Evolutionary conservation across 345 rosid species (phyloP).

Genomic region (Eucalyptus regnans): DNA sequence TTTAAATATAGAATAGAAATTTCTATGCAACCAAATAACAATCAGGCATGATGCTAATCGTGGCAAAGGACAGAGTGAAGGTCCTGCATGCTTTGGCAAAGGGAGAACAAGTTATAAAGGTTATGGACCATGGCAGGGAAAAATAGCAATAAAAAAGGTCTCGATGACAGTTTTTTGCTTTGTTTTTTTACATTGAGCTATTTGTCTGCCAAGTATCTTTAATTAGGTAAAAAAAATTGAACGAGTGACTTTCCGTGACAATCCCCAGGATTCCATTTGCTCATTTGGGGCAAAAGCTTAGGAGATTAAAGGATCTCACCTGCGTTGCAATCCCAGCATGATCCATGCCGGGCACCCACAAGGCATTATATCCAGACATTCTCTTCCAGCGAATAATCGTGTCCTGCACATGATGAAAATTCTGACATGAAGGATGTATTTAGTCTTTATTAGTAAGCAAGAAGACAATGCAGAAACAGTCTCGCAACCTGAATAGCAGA

Average conservation of each 20-base stretch:
- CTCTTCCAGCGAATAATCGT: conserved; percentile 83
- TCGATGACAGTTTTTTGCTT: neutral
- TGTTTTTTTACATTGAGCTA: neutral
- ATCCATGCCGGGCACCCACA: conserved; percentile 96
- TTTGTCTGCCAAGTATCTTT: neutral
- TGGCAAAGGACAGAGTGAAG: neutral
- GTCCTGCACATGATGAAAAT: conserved; percentile 38
- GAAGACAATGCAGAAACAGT: neutral
- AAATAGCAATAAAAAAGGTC: neutral
- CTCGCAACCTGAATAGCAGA: conserved; percentile 60
- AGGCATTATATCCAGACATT: conserved; percentile 89
- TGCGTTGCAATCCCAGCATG: conserved; percentile 99
- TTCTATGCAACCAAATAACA: neutral
- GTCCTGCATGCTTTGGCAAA: neutral
- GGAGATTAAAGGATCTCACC: conserved; percentile 19
- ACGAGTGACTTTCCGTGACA: neutral
- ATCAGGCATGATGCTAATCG: neutral
- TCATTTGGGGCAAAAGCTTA: neutral
- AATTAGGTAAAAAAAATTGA: neutral
- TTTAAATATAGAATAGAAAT: neutral
- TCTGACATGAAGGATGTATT: neutral
- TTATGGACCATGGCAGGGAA: neutral
- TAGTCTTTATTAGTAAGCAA: neutral
- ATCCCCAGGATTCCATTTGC: neutral
- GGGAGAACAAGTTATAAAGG: neutral